Evolutionary conservation across 1,139 yeast species (phyloP).

Genomic region (Sugiyamaella grinbergsii): DNA sequence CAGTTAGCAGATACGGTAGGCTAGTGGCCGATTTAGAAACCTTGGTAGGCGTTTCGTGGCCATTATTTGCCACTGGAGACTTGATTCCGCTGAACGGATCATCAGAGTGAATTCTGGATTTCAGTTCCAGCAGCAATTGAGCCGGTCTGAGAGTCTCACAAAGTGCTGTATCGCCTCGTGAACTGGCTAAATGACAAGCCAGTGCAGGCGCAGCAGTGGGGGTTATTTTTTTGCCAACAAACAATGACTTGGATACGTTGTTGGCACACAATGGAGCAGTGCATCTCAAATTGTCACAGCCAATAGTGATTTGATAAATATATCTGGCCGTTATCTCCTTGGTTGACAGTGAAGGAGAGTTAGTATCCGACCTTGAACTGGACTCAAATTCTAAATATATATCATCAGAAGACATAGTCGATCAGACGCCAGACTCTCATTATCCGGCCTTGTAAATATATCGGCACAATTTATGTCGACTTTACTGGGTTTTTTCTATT

Average conservation of each 20-base stretch:
- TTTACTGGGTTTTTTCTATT: not conserved
- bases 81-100: not conserved
- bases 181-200: conserved; percentile 29
- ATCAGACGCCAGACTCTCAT: too few species aligned
- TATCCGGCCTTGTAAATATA: too few species aligned
- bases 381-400: not conserved
- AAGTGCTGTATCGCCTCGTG: conserved; percentile 26
- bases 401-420: too few species aligned
- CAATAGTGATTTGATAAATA: conserved; percentile 30
- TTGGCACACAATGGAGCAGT: conserved; percentile 29
- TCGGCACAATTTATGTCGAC: too few species aligned
- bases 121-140: conserved; percentile 24
- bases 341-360: conserved; percentile 3
- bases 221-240: conserved; percentile 27
- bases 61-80: not conserved
- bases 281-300: conserved; percentile 31
- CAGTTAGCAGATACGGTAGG: conserved; percentile 4
- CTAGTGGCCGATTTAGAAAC: conserved; percentile 1
- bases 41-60: not conserved
- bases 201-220: conserved; percentile 28
- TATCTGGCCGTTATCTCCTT: conserved; percentile 21
- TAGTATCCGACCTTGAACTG: not conserved
- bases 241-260: conserved; percentile 12
- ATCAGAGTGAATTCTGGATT: not conserved
- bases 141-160: conserved; percentile 23